phyloP scores from a whole-genome alignment of 495 filamentous ascomycete genomes.

The Lichenothelia convexa region DNA sequence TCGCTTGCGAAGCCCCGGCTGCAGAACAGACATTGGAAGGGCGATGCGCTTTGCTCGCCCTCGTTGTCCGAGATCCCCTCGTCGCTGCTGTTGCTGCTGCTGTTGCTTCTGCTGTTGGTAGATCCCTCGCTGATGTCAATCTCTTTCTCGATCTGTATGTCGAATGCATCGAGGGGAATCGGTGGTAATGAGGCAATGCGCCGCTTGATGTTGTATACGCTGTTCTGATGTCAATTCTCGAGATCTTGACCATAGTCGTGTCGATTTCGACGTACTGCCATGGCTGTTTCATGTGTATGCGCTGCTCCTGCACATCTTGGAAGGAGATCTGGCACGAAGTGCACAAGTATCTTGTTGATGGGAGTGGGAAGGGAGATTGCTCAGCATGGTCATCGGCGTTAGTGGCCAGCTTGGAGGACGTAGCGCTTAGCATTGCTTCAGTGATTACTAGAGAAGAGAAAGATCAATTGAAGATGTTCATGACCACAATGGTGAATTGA shows the following conservation, averaged over 20 bases:
- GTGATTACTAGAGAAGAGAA: constrained; percentile 3
- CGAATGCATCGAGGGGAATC: constrained; percentile 6
- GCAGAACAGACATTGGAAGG: constrained; percentile 13
- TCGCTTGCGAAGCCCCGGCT: constrained; percentile 4
- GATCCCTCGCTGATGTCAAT: constrained; percentile 3
- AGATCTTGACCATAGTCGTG: constrained; percentile 1
- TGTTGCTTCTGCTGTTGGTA: constrained; percentile 1
- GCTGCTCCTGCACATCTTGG: constrained; percentile 9
- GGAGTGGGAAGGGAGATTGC: constrained; percentile 4
- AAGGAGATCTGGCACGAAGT: constrained; percentile 1
- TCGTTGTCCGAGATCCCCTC: constrained; percentile 2
- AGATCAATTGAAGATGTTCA: constrained; percentile 6
- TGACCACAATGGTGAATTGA: constrained; percentile 5
- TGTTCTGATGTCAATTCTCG: constrained; percentile 5
- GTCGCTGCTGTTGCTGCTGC: constrained; percentile 1
- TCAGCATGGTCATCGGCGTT: constrained; percentile 3
- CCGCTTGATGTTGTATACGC: constrained; percentile 12
- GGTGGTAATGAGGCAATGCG: constrained; percentile 10
- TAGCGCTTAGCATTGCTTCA: constrained; percentile 6
- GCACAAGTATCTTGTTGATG: constrained; percentile 6
- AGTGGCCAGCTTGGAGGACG: constrained; percentile 3
- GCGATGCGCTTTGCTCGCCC: constrained; percentile 2
- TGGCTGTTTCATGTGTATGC: constrained; percentile 11
- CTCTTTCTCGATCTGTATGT: constrained; percentile 5
- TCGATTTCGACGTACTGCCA: constrained; percentile 11